phyloP scores from a whole-genome alignment of 1,284 basidiomycete genomes.

The Boletellus deceptivus region DNA sequence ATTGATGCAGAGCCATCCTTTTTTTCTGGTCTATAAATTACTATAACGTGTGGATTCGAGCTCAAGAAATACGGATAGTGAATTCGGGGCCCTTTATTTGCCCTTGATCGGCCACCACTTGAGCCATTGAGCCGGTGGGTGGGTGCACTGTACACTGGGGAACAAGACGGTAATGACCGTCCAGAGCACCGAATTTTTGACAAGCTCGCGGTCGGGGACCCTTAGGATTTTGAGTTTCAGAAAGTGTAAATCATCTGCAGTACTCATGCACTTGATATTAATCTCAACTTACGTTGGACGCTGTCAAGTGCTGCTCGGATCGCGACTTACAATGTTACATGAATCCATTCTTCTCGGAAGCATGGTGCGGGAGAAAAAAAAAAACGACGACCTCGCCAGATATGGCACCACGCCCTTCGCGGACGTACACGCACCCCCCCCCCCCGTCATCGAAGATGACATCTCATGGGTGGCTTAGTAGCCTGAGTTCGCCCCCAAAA shows the following conservation, averaged over 20 bases:
- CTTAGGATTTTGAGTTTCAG: too few species aligned
- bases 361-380: not conserved
- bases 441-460: not conserved
- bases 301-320: too few species aligned
- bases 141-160: too few species aligned
- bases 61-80: not conserved
- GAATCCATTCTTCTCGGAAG: not conserved
- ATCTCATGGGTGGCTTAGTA: not conserved
- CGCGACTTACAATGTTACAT: too few species aligned
- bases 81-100: too few species aligned
- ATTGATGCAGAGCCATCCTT: slow-evolving; percentile 60
- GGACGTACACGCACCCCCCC: not conserved
- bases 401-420: not conserved
- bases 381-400: not conserved
- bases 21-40: slow-evolving; percentile 60
- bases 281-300: too few species aligned
- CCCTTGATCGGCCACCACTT: not conserved
- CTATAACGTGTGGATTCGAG: not conserved
- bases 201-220: too few species aligned
- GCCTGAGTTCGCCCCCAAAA: not conserved
- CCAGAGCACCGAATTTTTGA: too few species aligned
- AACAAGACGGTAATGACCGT: too few species aligned
- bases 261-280: too few species aligned
- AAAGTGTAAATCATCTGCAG: too few species aligned
- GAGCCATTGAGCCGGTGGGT: not conserved